phyloP scores from a whole-genome alignment of 495 filamentous ascomycete species.

The Xylaria grammica region DNA sequence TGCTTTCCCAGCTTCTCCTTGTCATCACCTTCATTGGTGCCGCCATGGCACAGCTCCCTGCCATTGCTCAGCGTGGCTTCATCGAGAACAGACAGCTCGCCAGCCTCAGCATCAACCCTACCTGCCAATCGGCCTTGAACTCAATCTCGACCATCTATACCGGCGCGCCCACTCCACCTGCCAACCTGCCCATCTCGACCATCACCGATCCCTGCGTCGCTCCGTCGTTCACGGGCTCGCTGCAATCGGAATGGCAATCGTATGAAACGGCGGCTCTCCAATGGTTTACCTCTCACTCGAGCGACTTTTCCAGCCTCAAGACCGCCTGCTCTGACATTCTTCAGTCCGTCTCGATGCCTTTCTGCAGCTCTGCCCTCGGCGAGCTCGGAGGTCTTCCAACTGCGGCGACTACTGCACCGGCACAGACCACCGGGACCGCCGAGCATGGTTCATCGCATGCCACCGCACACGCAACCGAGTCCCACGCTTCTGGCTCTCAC shows the following conservation, averaged over 20 bases:
- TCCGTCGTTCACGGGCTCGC: constrained; percentile 15
- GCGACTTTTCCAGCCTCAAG: constrained; percentile 16
- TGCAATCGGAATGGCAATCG: constrained; percentile 13
- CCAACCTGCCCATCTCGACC: background rate
- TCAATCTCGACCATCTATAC: background rate
- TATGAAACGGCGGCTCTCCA: constrained; percentile 23
- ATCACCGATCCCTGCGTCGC: constrained; percentile 25
- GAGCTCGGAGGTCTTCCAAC: background rate
- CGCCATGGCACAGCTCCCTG: constrained; percentile 10
- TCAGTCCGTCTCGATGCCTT: too few species aligned
- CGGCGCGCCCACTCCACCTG: constrained; percentile 6
- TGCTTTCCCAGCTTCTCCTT: constrained; percentile 40
- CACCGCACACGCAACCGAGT: background rate
- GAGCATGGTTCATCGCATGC: background rate
- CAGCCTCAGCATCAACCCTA: background rate
- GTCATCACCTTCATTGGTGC: constrained; percentile 36
- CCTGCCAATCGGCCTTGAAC: constrained; percentile 6
- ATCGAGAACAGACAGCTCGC: constrained; percentile 9
- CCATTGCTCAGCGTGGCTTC: constrained; percentile 14
- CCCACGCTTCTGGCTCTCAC: background rate
- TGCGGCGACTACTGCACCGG: background rate
- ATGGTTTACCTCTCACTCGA: constrained; percentile 24
- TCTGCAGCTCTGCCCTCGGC: too few species aligned
- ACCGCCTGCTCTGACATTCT: constrained; percentile 20
- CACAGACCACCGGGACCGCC: background rate